Conservation (phyloP, 2,329 filamentous ascomycete species). For the Monilinia laxa region DNA sequence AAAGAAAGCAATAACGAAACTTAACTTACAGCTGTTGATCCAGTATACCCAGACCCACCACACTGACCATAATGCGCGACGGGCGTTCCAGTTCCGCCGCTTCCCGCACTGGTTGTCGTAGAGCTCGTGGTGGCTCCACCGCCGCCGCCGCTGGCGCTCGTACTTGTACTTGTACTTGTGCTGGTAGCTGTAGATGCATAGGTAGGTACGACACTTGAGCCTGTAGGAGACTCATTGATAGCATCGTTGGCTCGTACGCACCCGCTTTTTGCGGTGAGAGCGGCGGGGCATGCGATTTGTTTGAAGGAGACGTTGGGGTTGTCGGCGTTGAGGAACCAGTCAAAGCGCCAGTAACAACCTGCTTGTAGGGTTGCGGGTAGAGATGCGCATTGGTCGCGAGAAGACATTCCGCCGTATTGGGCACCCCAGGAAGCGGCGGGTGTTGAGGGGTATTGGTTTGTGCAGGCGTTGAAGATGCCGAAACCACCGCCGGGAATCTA, state of each 20-base stretch:
- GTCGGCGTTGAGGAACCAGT: slow-evolving; percentile 51
- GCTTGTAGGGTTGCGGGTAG: slow-evolving; percentile 46
- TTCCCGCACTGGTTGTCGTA: background rate
- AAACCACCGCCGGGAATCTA: slow-evolving; percentile 56
- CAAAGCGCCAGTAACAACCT: slow-evolving; percentile 54
- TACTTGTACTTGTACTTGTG: background rate
- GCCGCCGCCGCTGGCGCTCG: background rate
- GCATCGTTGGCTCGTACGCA: slow-evolving; percentile 36
- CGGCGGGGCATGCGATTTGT: slow-evolving; percentile 48
- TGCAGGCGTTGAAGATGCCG: slow-evolving; percentile 55
- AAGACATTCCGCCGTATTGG: slow-evolving; percentile 50
- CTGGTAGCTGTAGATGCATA: background rate
- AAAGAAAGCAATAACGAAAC: background rate
- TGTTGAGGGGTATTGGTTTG: slow-evolving; percentile 46
- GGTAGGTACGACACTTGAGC: slow-evolving; percentile 9
- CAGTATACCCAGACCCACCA: slow-evolving; percentile 14
- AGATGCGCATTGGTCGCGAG: slow-evolving; percentile 45
- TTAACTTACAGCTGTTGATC: slow-evolving; percentile 6
- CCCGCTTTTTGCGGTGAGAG: slow-evolving; percentile 45
- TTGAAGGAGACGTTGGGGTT: slow-evolving; percentile 48
- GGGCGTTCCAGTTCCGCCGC: slow-evolving; percentile 6
- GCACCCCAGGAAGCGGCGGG: slow-evolving; percentile 46
- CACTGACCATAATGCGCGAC: slow-evolving; percentile 16
- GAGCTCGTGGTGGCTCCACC: background rate
- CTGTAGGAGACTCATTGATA: slow-evolving; percentile 20